Evolutionary conservation across 192 early-diverging fungal species (phyloP).

Genomic region (Phlyctochytrium bullatum): DNA sequence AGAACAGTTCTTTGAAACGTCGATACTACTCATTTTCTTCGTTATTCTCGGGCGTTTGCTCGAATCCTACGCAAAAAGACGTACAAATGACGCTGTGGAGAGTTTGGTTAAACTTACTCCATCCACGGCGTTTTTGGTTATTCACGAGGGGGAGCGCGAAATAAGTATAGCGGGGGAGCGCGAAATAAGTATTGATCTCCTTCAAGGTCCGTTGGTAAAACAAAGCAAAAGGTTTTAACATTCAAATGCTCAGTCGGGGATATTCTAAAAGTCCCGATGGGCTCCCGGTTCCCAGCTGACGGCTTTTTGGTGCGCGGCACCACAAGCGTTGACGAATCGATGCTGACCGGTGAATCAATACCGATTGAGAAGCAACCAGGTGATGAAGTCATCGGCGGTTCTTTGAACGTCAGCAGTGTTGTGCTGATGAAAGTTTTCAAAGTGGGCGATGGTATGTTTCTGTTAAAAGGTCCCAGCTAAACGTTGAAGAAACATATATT

Average conservation of each 20-base stretch:
- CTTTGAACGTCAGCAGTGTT: constrained; percentile 55
- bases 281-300: constrained; percentile 71
- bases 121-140: constrained; percentile 45
- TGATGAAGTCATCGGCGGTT: constrained; percentile 54
- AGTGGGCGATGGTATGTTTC: constrained; percentile 14
- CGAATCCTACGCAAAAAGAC: constrained; percentile 72
- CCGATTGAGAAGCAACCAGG: constrained; percentile 58
- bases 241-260: constrained; percentile 67
- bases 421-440: constrained; percentile 61
- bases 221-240: no score
- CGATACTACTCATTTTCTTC: constrained; percentile 73
- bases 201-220: constrained; percentile 54
- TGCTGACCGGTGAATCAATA: constrained; percentile 78
- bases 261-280: constrained; percentile 68
- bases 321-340: constrained; percentile 68
- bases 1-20: constrained; percentile 72
- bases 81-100: constrained; percentile 71
- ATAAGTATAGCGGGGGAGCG: constrained; percentile 34
- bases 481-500: constrained; percentile 72
- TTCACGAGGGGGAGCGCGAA: constrained; percentile 2
- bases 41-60: constrained; percentile 79
- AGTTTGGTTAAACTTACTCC: constrained; percentile 74
- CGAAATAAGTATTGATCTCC: constrained; percentile 42
- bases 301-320: constrained; percentile 53
- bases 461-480: no score